Conservation (phyloP, 345 rosid species). For the Excoecaria agallocha region DNA sequence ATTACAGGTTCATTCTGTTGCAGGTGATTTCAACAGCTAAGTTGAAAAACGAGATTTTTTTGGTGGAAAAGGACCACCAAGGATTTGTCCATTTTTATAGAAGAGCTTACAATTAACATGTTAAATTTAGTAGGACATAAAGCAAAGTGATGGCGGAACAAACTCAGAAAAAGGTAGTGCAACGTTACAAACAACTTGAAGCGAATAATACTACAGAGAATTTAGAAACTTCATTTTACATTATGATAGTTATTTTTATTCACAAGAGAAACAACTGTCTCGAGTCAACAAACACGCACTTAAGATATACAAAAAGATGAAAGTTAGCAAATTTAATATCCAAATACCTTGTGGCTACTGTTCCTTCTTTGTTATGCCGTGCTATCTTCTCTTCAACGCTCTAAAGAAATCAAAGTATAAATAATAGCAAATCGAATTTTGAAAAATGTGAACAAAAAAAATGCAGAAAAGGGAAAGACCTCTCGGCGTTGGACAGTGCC, state of each 20-base stretch:
- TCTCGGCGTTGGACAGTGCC: constrained; percentile 93
- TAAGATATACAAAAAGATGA: not conserved
- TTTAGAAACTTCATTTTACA: not conserved
- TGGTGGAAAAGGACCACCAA: not conserved
- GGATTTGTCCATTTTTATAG: not conserved
- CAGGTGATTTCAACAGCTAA: no score
- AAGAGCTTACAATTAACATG: not conserved
- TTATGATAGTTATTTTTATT: not conserved
- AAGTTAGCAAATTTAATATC: not conserved
- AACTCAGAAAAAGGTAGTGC: not conserved
- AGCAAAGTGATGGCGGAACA: not conserved
- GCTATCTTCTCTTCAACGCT: constrained; percentile 94
- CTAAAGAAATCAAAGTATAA: constrained; percentile 32
- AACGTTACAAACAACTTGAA: not conserved
- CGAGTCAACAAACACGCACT: not conserved
- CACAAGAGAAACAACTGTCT: not conserved
- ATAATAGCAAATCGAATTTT: not conserved
- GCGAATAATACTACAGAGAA: not conserved
- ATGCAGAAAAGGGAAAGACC: constrained; percentile 38
- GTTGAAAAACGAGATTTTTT: not conserved
- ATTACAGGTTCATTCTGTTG: not conserved
- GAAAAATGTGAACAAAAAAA: not conserved
- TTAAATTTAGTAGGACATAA: not conserved
- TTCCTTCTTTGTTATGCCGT: constrained; percentile 76
- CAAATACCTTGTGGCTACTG: constrained; percentile 62